Percentiles rank a stretch among this genome's conserved stretches.
These are phyloP conservation scores for Bruguiera gymnorhiza DNA, from an alignment of 345 rosid genomes.

Conservation along the genomic window DNA sequence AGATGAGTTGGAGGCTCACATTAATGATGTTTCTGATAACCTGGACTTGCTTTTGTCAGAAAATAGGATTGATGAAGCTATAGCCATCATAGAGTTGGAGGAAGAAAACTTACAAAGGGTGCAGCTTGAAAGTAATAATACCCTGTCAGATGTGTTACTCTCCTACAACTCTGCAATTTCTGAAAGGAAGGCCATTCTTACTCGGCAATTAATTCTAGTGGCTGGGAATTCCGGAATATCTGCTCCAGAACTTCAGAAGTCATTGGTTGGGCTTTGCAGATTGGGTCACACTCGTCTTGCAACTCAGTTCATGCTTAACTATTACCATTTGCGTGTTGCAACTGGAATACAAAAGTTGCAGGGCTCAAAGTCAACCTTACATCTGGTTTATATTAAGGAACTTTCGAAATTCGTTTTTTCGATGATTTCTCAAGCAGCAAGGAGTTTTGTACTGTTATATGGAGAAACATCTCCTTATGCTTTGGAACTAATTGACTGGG, in stretches of 20 bases:
- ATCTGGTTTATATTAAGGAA: conserved; percentile 38
- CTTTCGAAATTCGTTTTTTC: conserved; percentile 53
- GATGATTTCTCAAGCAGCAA: conserved; percentile 58
- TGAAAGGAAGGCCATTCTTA: conserved; percentile 40
- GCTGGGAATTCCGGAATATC: conserved; percentile 52
- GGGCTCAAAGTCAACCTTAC: conserved; percentile 23
- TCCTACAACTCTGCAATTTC: conserved; percentile 36
- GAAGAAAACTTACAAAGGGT: conserved; percentile 34
- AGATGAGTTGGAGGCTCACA: conserved; percentile 33
- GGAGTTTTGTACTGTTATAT: conserved; percentile 43
- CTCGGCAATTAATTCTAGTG: conserved; percentile 30
- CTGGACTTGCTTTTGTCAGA: conserved; percentile 45
- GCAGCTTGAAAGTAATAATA: conserved; percentile 20
- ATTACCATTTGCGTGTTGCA: conserved; percentile 50
- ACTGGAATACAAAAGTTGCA: conserved; percentile 36
- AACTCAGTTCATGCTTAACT: conserved; percentile 44
- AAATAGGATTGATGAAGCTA: conserved; percentile 48
- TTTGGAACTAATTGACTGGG: conserved; percentile 50
- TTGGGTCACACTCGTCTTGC: conserved; percentile 44
- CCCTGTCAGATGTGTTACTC: conserved; percentile 16
- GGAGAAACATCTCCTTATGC: conserved; percentile 43
- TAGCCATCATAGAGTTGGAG: conserved; percentile 38
- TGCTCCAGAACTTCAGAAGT: conserved; percentile 54
- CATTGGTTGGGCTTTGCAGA: conserved; percentile 45
- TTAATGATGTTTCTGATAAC: conserved; percentile 34